Evolutionary conservation across 2,329 filamentous ascomycete genomes (phyloP).

Genomic region (Metarhizium guizhouense): DNA sequence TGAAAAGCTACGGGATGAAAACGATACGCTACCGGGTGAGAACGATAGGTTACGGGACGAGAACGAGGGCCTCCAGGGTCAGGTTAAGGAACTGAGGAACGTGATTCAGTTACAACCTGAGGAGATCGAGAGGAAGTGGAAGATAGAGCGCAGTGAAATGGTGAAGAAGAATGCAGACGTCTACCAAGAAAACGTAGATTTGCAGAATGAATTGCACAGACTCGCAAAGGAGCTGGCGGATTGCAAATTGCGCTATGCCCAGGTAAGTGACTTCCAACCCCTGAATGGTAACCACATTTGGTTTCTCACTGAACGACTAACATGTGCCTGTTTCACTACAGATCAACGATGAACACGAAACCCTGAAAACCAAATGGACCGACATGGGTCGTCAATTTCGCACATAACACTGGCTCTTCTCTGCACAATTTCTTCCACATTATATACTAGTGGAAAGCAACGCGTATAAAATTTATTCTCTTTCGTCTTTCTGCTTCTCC

Average conservation of each 20-base stretch:
- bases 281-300: background rate
- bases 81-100: conserved; percentile 75
- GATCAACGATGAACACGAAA: conserved; percentile 60
- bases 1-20: too few species aligned
- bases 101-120: conserved; percentile 85
- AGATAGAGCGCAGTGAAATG: conserved; percentile 79
- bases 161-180: conserved; percentile 91
- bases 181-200: conserved; percentile 79
- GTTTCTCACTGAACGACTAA: background rate
- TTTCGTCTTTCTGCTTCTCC: background rate
- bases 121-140: conserved; percentile 75
- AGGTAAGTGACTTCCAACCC: conserved; percentile 56
- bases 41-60: conserved; percentile 84
- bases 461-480: background rate
- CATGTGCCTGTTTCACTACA: conserved; percentile 20
- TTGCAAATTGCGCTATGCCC: conserved; percentile 90
- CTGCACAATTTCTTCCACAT: background rate
- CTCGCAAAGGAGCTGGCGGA: conserved; percentile 88
- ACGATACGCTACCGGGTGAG: conserved; percentile 30
- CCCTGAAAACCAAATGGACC: conserved; percentile 62
- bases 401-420: background rate
- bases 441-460: background rate
- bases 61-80: conserved; percentile 78
- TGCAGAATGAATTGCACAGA: conserved; percentile 85
- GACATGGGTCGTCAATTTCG: conserved; percentile 51